Conservation (phyloP, 2,329 filamentous ascomycete species). For the Coniosporium tulheliwenetii region DNA sequence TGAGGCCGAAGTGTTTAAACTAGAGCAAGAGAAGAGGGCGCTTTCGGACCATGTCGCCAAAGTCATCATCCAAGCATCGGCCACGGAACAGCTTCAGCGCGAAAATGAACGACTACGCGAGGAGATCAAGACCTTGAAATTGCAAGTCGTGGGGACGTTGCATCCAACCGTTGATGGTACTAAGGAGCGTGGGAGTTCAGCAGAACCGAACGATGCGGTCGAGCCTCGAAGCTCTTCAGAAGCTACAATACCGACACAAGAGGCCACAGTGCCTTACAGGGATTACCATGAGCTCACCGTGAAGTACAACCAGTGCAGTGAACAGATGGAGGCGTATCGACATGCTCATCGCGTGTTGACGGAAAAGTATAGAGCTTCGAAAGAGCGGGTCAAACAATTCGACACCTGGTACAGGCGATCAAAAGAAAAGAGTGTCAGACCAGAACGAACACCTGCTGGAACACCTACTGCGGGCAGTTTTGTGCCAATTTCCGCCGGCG, state of each 20-base stretch:
- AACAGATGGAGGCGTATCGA: constrained; percentile 11
- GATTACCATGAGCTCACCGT: constrained; percentile 12
- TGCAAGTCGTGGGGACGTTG: constrained; percentile 1
- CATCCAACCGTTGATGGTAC: not conserved
- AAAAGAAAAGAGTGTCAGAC: not conserved
- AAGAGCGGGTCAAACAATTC: constrained; percentile 18
- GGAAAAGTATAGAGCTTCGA: constrained; percentile 17
- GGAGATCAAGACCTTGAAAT: constrained; percentile 4
- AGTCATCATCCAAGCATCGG: constrained; percentile 1
- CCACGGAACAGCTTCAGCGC: constrained; percentile 1
- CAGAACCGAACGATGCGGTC: not conserved
- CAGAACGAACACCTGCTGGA: too few species aligned
- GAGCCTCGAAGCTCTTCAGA: not conserved
- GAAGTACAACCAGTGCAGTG: constrained; percentile 15
- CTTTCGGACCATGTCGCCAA: not conserved
- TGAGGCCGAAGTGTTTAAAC: not conserved
- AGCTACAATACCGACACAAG: not conserved
- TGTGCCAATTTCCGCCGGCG: too few species aligned
- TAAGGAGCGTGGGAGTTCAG: not conserved
- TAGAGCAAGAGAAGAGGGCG: constrained; percentile 12
- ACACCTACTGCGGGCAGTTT: too few species aligned
- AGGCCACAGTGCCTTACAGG: constrained; percentile 5
- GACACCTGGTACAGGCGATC: constrained; percentile 8
- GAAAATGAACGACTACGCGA: constrained; percentile 2
- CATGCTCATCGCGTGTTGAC: constrained; percentile 13